Evolutionary conservation across 2,329 filamentous ascomycete genomes (phyloP).

Genomic region (Xylaria sp.): DNA sequence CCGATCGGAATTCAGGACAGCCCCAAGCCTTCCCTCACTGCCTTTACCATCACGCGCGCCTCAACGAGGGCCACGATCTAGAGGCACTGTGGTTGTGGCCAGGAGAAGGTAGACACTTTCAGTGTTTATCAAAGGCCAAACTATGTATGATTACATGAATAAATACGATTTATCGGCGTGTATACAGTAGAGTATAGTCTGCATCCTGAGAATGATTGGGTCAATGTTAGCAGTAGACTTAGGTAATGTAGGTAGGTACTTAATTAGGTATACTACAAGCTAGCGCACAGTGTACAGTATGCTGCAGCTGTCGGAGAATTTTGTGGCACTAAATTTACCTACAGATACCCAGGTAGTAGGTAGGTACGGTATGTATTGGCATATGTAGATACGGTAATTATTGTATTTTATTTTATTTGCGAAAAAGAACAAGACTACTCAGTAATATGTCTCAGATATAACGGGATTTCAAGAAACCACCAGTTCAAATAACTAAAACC

Average conservation of each 20-base stretch:
- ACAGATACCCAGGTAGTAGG: background rate
- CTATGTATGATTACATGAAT: background rate
- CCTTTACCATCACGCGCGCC: background rate
- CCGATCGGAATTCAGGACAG: background rate
- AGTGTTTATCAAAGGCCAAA: background rate
- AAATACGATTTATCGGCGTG: background rate
- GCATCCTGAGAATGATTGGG: background rate
- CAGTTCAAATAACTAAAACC: too few relatives aligned
- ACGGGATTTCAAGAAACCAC: background rate
- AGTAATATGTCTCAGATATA: background rate
- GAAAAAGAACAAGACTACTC: background rate
- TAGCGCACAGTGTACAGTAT: background rate
- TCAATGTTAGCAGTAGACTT: too few relatives aligned
- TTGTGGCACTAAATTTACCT: background rate
- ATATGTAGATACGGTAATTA: too few relatives aligned
- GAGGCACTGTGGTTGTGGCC: conserved; percentile 23
- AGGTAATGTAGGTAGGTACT: too few relatives aligned
- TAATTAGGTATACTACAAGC: too few relatives aligned
- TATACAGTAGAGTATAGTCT: background rate
- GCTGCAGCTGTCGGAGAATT: background rate
- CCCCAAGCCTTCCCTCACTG: background rate
- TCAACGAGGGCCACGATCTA: conserved; percentile 21
- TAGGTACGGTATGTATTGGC: too few relatives aligned
- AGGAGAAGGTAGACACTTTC: conserved; percentile 5
- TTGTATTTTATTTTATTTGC: too few relatives aligned